These are phyloP conservation scores for Dioszegia aurantiaca DNA, from an alignment of 768 basidiomycete species.

Conservation along the genomic window DNA sequence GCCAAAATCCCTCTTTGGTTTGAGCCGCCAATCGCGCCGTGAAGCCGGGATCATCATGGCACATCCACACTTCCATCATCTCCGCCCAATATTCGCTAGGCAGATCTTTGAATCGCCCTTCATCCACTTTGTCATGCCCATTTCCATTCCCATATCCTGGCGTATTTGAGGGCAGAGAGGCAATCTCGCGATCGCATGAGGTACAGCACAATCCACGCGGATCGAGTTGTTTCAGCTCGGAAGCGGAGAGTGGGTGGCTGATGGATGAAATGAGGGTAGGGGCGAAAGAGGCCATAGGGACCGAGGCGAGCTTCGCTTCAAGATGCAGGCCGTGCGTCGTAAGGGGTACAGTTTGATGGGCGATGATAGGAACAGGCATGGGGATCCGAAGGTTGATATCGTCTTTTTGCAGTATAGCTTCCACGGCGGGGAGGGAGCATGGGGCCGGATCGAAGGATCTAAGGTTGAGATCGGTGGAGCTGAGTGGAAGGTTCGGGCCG, in stretches of 20 bases:
- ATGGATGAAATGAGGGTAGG: slow-evolving; percentile 24
- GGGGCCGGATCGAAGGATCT: slow-evolving; percentile 12
- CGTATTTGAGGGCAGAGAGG: too few relatives aligned
- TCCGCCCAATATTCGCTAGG: slow-evolving; percentile 98
- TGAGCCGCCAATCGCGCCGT: slow-evolving; percentile 66
- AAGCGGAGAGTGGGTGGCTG: slow-evolving; percentile 33
- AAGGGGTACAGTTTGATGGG: slow-evolving; percentile 25
- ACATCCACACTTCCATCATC: slow-evolving; percentile 97
- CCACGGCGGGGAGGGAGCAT: slow-evolving; percentile 2
- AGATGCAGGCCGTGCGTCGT: slow-evolving; percentile 20
- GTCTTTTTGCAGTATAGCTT: slow-evolving; percentile 24
- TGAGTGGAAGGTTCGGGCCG: slow-evolving; percentile 19
- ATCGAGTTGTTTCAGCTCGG: slow-evolving; percentile 25
- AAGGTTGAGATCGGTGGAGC: slow-evolving; percentile 18
- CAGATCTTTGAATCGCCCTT: slow-evolving; percentile 67
- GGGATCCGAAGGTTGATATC: slow-evolving; percentile 17
- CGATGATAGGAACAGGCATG: slow-evolving; percentile 25
- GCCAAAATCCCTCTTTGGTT: slow-evolving; percentile 73
- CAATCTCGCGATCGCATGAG: slow-evolving; percentile 32
- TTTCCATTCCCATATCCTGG: not conserved
- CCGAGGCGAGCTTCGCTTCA: slow-evolving; percentile 34
- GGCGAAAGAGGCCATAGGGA: slow-evolving; percentile 19
- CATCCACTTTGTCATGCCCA: not conserved
- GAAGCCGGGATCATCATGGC: slow-evolving; percentile 82
- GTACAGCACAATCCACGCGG: slow-evolving; percentile 35